A percentile compares a stretch with the other conserved stretches of the same genome.
These are phyloP conservation scores for Rhodotorula babjevae DNA, from an alignment of 768 basidiomycete species.

Conservation along the genomic window DNA sequence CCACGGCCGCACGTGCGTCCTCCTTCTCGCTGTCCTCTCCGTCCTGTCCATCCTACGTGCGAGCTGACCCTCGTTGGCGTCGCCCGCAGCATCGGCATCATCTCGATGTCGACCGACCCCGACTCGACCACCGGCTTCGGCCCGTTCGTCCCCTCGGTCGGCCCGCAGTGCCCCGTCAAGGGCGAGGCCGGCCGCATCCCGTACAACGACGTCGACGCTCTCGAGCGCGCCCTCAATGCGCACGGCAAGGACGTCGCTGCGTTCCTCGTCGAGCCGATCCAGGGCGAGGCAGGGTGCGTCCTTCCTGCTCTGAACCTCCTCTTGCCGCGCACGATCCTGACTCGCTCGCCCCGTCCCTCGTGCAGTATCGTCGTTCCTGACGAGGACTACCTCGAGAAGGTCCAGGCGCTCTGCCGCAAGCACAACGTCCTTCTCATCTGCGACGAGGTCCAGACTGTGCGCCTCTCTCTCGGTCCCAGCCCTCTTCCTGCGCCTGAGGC, in stretches of 20 bases:
- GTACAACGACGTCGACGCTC: slow-evolving; percentile 74
- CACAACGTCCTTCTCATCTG: slow-evolving; percentile 90
- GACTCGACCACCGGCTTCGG: slow-evolving; percentile 83
- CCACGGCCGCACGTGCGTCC: slow-evolving; percentile 71
- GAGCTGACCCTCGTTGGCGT: neutral
- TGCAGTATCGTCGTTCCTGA: slow-evolving; percentile 82
- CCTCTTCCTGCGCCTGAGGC: neutral
- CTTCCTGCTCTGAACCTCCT: slow-evolving; percentile 54
- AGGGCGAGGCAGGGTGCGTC: slow-evolving; percentile 77
- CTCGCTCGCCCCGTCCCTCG: slow-evolving; percentile 42
- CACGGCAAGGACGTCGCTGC: slow-evolving; percentile 81
- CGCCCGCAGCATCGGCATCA: slow-evolving; percentile 29
- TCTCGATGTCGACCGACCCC: slow-evolving; percentile 89
- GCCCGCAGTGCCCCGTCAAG: slow-evolving; percentile 60
- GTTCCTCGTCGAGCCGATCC: slow-evolving; percentile 94
- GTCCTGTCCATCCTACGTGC: too few species aligned
- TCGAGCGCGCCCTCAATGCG: slow-evolving; percentile 74
- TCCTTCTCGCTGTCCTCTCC: slow-evolving; percentile 47
- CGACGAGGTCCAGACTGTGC: slow-evolving; percentile 93
- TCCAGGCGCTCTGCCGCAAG: slow-evolving; percentile 78
- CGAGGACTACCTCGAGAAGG: slow-evolving; percentile 72
- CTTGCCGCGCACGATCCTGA: neutral
- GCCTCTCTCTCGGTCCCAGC: slow-evolving; percentile 25
- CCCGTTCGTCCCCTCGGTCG: slow-evolving; percentile 79
- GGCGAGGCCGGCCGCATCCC: slow-evolving; percentile 61